Conservation (phyloP, 106 monocot species). For the Allium sativum region DNA sequence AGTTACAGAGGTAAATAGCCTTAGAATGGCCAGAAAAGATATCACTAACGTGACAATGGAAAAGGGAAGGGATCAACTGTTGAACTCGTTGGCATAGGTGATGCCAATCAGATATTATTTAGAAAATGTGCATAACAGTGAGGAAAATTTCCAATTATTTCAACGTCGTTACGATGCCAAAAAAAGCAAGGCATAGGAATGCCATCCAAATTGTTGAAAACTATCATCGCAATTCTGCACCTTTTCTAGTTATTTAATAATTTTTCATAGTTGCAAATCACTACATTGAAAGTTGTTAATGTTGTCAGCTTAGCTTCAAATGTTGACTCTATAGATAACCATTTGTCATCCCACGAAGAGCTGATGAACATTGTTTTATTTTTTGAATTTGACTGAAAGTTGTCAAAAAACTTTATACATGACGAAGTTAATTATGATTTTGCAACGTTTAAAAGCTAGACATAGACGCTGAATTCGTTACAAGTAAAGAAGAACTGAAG, state of each 20-base stretch:
- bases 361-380: neutral
- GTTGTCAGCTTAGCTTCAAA: neutral
- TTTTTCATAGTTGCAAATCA: neutral
- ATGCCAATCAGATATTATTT: slow-evolving; percentile 26
- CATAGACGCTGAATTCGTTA: slow-evolving; percentile 48
- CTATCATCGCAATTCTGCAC: too few relatives aligned
- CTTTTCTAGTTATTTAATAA: too few relatives aligned
- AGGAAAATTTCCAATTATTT: too few relatives aligned
- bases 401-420: neutral
- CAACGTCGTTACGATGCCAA: too few relatives aligned
- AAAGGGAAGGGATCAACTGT: slow-evolving; percentile 22
- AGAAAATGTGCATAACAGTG: too few relatives aligned
- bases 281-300: neutral
- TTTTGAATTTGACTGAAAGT: too few relatives aligned
- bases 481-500: slow-evolving; percentile 11
- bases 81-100: slow-evolving; percentile 13
- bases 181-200: too few relatives aligned
- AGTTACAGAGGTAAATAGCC: slow-evolving; percentile 43
- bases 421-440: too few relatives aligned
- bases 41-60: slow-evolving; percentile 18
- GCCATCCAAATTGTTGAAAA: too few relatives aligned
- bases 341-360: neutral
- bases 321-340: neutral
- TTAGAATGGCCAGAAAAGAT: slow-evolving; percentile 14
- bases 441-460: slow-evolving; percentile 19